Conservation (phyloP, 2,329 filamentous ascomycete species). For the Exophiala viscosa region DNA sequence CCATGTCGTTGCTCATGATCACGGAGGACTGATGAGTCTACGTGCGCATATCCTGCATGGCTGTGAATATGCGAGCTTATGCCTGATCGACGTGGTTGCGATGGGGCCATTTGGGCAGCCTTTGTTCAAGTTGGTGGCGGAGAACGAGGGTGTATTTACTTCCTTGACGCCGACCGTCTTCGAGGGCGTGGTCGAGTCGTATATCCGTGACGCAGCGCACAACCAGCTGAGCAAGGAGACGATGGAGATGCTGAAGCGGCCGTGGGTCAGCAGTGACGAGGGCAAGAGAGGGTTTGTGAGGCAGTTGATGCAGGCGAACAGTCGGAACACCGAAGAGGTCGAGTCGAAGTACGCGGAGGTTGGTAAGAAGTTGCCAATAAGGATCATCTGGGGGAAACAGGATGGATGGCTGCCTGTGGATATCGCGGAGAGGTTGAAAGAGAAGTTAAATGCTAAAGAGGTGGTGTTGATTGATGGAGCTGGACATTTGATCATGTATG, state of each 20-base stretch:
- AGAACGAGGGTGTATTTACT: constrained; percentile 36
- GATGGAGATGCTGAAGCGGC: constrained; percentile 37
- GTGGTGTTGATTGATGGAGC: constrained; percentile 39
- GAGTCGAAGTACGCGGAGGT: constrained; percentile 38
- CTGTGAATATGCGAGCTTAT: constrained; percentile 38
- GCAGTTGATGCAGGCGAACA: constrained; percentile 40
- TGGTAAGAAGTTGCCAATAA: constrained; percentile 36
- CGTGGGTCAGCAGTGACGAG: constrained; percentile 33
- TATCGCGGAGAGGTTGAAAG: constrained; percentile 34
- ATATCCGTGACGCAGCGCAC: constrained; percentile 40
- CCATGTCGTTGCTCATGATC: constrained; percentile 46
- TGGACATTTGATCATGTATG: constrained; percentile 46
- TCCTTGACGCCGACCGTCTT: constrained; percentile 32
- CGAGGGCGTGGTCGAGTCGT: constrained; percentile 40
- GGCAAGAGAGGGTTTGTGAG: constrained; percentile 40
- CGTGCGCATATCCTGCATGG: constrained; percentile 39
- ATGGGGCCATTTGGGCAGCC: constrained; percentile 43
- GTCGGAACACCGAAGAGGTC: constrained; percentile 34
- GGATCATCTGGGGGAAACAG: constrained; percentile 44
- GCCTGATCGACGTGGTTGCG: constrained; percentile 44
- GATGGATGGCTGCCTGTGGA: constrained; percentile 45
- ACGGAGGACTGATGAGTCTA: constrained; percentile 42
- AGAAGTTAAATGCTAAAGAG: constrained; percentile 33
- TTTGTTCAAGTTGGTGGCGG: constrained; percentile 42
- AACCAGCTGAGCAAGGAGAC: constrained; percentile 31